These are phyloP conservation scores for Pseudevernia furfuracea DNA, from an alignment of 495 filamentous ascomycete species.

Conservation along the genomic window DNA sequence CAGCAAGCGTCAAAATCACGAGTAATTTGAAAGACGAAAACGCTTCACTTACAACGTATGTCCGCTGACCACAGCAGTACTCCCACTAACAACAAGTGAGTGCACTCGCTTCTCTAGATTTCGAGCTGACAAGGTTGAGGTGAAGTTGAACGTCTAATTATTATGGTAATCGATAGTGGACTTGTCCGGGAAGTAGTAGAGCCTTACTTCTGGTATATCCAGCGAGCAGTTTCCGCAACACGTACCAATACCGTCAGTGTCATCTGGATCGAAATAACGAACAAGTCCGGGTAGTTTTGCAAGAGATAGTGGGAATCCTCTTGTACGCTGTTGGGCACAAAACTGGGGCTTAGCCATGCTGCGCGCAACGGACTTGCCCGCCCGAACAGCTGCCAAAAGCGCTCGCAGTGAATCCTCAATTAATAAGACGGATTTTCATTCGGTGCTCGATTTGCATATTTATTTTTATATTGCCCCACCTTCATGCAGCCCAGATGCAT, in stretches of 20 bases:
- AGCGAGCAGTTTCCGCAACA: constrained; percentile 12
- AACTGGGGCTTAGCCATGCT: neutral
- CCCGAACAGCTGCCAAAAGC: too few species aligned
- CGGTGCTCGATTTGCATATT: too few species aligned
- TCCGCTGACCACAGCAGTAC: constrained; percentile 15
- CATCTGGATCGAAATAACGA: too few species aligned
- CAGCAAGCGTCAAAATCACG: neutral
- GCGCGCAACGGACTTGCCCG: neutral
- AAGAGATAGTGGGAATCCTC: neutral
- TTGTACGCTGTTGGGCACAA: neutral
- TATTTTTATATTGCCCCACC: too few species aligned
- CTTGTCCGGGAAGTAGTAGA: constrained; percentile 14
- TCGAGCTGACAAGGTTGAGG: neutral
- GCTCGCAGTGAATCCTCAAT: neutral
- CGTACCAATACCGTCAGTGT: neutral
- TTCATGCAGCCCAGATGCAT: too few species aligned
- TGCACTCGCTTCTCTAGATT: neutral
- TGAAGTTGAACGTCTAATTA: neutral
- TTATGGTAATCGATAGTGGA: neutral
- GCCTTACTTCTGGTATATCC: constrained; percentile 1
- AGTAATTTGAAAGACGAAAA: neutral
- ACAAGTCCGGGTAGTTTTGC: neutral
- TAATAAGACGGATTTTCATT: too few species aligned
- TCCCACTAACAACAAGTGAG: constrained; percentile 4
- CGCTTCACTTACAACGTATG: constrained; percentile 13